These are phyloP conservation scores for Anthoceros angustus DNA, from an alignment of 225 moss, liverwort and hornwort species.

Conservation along the genomic window DNA sequence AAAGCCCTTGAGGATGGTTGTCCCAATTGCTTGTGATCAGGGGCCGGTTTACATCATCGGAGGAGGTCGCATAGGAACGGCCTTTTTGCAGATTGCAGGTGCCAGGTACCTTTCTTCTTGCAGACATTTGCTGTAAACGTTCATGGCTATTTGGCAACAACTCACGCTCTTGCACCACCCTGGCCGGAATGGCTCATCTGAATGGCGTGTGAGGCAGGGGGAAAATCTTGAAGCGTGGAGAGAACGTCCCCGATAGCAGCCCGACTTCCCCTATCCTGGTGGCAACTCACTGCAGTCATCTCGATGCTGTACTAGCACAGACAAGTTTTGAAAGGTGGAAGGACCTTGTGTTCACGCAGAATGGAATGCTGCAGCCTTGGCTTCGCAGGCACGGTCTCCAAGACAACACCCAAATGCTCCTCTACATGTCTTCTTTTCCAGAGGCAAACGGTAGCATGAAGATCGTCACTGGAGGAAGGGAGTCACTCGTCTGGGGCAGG, in stretches of 20 bases:
- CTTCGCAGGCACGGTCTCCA: constrained; percentile 12
- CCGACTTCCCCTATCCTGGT: constrained; percentile 19
- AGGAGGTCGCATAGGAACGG: constrained; percentile 20
- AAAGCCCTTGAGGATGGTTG: no score
- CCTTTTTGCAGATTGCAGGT: constrained; percentile 18
- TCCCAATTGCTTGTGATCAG: neutral
- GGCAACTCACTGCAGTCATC: constrained; percentile 22
- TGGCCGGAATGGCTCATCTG: neutral
- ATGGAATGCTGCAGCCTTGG: constrained; percentile 23
- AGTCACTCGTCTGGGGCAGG: constrained; percentile 16
- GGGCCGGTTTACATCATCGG: constrained; percentile 11
- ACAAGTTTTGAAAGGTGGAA: constrained; percentile 13
- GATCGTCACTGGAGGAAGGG: constrained; percentile 12
- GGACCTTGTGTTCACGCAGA: constrained; percentile 23
- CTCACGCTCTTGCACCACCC: neutral
- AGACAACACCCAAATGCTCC: constrained; percentile 15
- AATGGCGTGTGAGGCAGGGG: constrained; percentile 6
- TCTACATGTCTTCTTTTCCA: constrained; percentile 14
- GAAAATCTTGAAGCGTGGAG: constrained; percentile 12
- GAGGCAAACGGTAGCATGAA: constrained; percentile 9
- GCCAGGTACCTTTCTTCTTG: constrained; percentile 4
- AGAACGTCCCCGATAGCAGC: constrained; percentile 6
- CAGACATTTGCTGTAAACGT: neutral
- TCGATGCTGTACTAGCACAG: constrained; percentile 16
- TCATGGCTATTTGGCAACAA: neutral